A percentile compares a stretch with the other conserved stretches of the same genome.
Evolutionary conservation across 805 yeast genomes (phyloP).

Genomic region (Ogataea polymorpha): DNA sequence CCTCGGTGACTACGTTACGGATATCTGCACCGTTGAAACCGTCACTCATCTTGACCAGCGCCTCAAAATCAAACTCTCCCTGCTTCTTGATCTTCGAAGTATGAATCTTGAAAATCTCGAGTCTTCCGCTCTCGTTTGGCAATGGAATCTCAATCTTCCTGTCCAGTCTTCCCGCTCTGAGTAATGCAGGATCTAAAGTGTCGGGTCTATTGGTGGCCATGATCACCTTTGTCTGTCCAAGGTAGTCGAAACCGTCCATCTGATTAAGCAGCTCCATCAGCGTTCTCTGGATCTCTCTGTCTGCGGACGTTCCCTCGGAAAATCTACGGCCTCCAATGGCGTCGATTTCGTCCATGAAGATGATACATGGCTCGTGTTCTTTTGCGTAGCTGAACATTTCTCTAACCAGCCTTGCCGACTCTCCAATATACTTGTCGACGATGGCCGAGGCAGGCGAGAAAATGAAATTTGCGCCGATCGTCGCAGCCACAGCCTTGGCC

Average conservation of each 20-base stretch:
- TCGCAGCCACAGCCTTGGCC: constrained; percentile 98
- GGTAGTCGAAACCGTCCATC: constrained; percentile 97
- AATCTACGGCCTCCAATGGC: constrained; percentile 99
- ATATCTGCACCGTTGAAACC: constrained; percentile 99
- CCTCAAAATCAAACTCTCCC: constrained; percentile 97
- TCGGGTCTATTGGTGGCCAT: constrained; percentile 99
- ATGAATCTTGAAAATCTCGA: constrained; percentile 92
- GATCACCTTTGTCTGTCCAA: constrained; percentile 95
- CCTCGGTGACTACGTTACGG: constrained; percentile 96
- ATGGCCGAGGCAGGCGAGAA: constrained; percentile 98
- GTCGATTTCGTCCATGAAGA: constrained; percentile 97
- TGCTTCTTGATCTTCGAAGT: constrained; percentile 78
- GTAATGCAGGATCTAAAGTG: constrained; percentile 92
- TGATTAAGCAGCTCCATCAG: constrained; percentile 95
- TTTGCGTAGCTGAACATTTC: constrained; percentile 98
- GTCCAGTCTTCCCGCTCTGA: constrained; percentile 97
- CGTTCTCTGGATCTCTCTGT: constrained; percentile 97
- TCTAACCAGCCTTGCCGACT: constrained; percentile 91
- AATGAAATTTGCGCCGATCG: constrained; percentile 96
- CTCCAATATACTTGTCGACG: constrained; percentile 97
- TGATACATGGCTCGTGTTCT: constrained; percentile 97
- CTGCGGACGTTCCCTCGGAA: constrained; percentile 97
- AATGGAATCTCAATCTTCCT: constrained; percentile 92
- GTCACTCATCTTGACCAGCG: constrained; percentile 96
- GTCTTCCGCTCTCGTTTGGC: constrained; percentile 94